Evolutionary conservation across 805 yeast genomes (phyloP), one percentile per base, ranked within the genome.

Genomic region (Suhomyces faveliae): DNA sequence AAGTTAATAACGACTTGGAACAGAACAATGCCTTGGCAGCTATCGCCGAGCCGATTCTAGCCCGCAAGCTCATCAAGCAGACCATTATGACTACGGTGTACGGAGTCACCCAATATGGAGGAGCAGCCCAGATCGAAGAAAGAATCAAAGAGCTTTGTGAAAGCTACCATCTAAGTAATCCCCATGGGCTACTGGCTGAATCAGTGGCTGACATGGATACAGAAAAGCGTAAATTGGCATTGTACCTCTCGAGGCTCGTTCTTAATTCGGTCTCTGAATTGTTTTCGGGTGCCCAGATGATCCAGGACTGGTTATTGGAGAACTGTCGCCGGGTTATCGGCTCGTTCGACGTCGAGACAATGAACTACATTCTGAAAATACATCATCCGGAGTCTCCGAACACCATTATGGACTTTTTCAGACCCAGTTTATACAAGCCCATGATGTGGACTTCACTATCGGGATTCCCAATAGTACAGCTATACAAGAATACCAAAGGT

Each of bases 61-160:
- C 4, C 8, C 53, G 78, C 7, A 69, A 66, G 42, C 51, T 72
- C 19, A 58, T 73, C 35, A 73, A 73, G 52, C 70, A 70, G 43
- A 72, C 77, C 1, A 69, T 72, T 4, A 73, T 73, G 78, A 73
- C 78, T 5, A 66, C 71, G 4, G 78, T 73, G 0, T 73, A 73
- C 51, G 77, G 78, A 0, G 77, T 73, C 2, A 73, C 77, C 0
- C 33, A 42, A 1, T 64, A 44, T 53, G 78, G 78, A 0, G 77
- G 72, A 1, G 49, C 59, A 1, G 42, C 45, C 8, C 78, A 73
- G 52, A 61, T 73, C n/a, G 24, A 52, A 3, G 56, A 51, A 23
- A 48, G 59, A 37, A 53, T 66, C 20, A 52, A 59, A 35, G 67
- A 60, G 5, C 42, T 60, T 5, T 45, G 65, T 5, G 56, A 58